Evolutionary conservation across 768 basidiomycete genomes (phyloP), one percentile per base, ranked within the genome.

Genomic region (Boletus pseudo-olivaceus): DNA sequence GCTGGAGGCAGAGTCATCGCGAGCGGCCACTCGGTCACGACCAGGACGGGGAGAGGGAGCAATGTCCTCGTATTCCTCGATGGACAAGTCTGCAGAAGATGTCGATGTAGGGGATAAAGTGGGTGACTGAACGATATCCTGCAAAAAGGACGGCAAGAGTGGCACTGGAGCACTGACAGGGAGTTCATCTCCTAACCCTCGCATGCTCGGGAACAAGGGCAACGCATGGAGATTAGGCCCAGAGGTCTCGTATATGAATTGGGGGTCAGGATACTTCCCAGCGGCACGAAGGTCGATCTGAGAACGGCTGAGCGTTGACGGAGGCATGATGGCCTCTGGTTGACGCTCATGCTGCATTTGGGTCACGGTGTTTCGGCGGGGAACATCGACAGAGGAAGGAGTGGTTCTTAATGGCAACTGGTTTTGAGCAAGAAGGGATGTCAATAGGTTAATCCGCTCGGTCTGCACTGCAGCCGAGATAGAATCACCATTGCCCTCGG

Each of bases 401-500:
- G 64, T 46, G 39, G 53, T 45, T 38, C 63, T 52, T 8, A 63
- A 62, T 49, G 69, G 63, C 26, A 67, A 55, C 58, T 83, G 79
- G 17, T 79, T 79, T 63, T 83, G 82, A 2, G 82, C 72, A 48
- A 92, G 81, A 40, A 90, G 85, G 47, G 85, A 82, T 2, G 88
- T 87, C 47, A 93, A 78, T 19, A 92, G 76, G 26, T 86, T 84
- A 59, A 93, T 90, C 50, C 90, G 83, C 65, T 92, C 90, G 15
- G 88, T 84, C 69, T 93, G 90, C 40, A 92, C 89, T 23, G 88
- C 87, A 35, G 85, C 80, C 42, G 89, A 90, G 63, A 92, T 89
- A 4, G 88, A 91, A 68, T 93, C 90, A 4, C 89, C 88, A 61
- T 93, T 92, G 2, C 90, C 90, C 65, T 93, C 90, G 12, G 90